Percentiles rank a stretch among this genome's conserved stretches.
Evolutionary conservation across 2,329 filamentous ascomycete species (phyloP).

Genomic region (Alternaria arbusti): DNA sequence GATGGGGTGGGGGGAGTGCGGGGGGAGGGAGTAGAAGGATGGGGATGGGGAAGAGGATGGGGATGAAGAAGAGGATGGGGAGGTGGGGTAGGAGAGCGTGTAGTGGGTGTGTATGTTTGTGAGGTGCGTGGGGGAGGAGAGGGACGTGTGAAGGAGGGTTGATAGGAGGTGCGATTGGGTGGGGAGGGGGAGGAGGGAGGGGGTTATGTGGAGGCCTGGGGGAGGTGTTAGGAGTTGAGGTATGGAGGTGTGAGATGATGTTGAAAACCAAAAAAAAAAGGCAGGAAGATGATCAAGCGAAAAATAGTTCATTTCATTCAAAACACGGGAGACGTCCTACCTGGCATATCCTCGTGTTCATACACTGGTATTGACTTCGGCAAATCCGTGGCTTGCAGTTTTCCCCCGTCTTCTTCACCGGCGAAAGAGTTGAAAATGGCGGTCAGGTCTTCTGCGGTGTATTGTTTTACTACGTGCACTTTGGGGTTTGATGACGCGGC

Average conservation of each 20-base stretch:
- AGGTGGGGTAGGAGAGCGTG: slow-evolving; percentile 66
- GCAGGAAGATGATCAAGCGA: not conserved
- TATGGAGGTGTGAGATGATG: not conserved
- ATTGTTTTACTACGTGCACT: slow-evolving; percentile 31
- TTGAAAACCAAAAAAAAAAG: too few relatives aligned
- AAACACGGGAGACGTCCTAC: slow-evolving; percentile 52
- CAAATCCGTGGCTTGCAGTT: not conserved
- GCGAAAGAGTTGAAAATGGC: slow-evolving; percentile 34
- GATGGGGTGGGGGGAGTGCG: slow-evolving; percentile 27
- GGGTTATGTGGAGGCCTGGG: slow-evolving; percentile 78
- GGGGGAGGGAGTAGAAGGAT: slow-evolving; percentile 57
- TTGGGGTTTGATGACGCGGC: slow-evolving; percentile 33
- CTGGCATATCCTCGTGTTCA: slow-evolving; percentile 71
- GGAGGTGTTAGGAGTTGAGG: not conserved
- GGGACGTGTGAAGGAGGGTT: slow-evolving; percentile 77
- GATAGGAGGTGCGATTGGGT: slow-evolving; percentile 75
- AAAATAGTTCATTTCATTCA: not conserved
- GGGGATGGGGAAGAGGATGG: slow-evolving; percentile 30
- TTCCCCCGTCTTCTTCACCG: slow-evolving; percentile 13
- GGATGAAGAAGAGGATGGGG: slow-evolving; percentile 60
- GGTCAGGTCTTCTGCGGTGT: slow-evolving; percentile 25
- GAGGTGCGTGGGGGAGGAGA: slow-evolving; percentile 74
- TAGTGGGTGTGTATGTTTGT: slow-evolving; percentile 93
- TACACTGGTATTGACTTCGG: slow-evolving; percentile 55
- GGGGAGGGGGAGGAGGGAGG: slow-evolving; percentile 71